phyloP scores from a whole-genome alignment of 805 yeast genomes.

The Saccharomycopsis babjevae region DNA sequence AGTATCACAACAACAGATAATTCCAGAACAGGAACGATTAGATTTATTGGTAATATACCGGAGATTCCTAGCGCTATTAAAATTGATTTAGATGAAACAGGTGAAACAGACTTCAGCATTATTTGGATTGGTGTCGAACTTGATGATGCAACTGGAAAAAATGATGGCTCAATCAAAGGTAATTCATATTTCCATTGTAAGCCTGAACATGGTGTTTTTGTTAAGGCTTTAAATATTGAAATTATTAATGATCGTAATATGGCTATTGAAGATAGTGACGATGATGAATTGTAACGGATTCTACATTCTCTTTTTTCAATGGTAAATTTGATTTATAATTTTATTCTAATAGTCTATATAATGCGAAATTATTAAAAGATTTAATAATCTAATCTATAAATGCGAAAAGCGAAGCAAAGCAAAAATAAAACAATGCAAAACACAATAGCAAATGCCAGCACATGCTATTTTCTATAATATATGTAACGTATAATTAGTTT shows the following conservation, averaged over 20 bases:
- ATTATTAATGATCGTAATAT: slow-evolving; percentile 56
- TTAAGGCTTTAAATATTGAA: slow-evolving; percentile 57
- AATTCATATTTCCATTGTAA: slow-evolving; percentile 46
- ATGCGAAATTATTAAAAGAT: background rate
- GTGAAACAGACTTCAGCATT: slow-evolving; percentile 20
- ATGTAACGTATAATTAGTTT: background rate
- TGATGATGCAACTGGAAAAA: slow-evolving; percentile 80
- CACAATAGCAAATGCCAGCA: background rate
- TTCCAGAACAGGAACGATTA: slow-evolving; percentile 60
- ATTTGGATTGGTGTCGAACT: slow-evolving; percentile 80
- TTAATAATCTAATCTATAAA: background rate
- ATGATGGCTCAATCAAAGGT: slow-evolving; percentile 68
- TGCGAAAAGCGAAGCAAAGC: background rate
- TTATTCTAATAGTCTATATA: background rate
- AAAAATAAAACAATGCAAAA: background rate
- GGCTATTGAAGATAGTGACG: slow-evolving; percentile 32
- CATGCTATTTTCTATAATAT: background rate
- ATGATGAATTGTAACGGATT: slow-evolving; percentile 25
- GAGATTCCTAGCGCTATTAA: slow-evolving; percentile 37
- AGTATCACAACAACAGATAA: slow-evolving; percentile 31
- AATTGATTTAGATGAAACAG: slow-evolving; percentile 9
- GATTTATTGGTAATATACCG: slow-evolving; percentile 58
- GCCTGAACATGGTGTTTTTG: slow-evolving; percentile 63
- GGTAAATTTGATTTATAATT: background rate
- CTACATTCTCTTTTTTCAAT: background rate